Evolutionary conservation across 2,329 filamentous ascomycete species (phyloP).

Genomic region (Juglanconis oblonga): DNA sequence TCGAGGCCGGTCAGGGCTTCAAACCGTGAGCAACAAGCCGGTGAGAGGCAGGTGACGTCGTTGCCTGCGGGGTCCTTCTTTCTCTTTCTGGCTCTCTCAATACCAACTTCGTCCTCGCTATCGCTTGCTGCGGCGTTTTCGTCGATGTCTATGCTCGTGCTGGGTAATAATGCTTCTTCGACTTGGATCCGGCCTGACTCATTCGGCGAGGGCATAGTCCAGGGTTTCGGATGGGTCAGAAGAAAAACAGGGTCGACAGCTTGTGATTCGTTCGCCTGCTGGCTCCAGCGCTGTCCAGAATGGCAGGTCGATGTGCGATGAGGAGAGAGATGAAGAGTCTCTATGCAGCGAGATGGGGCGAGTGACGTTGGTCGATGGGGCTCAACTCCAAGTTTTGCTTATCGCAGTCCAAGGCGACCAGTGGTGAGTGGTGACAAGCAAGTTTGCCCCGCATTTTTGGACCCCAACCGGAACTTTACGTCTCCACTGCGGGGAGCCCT

Average conservation of each 20-base stretch:
- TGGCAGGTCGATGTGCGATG: neutral
- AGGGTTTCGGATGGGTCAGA: no score
- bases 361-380: neutral
- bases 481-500: no score
- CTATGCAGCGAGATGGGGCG: no score
- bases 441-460: slow-evolving; percentile 12
- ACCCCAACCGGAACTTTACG: slow-evolving; percentile 9
- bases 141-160: slow-evolving; percentile 11
- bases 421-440: neutral
- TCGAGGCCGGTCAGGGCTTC: slow-evolving; percentile 16
- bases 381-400: slow-evolving; percentile 1
- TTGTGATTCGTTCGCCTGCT: neutral
- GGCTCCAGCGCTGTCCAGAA: neutral
- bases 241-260: no score
- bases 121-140: slow-evolving; percentile 6
- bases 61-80: neutral
- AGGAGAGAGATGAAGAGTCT: no score
- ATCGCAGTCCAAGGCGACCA: neutral
- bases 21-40: slow-evolving; percentile 17
- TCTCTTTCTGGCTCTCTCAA: neutral
- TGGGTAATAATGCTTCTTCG: neutral
- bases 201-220: slow-evolving; percentile 13
- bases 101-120: neutral
- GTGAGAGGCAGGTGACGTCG: slow-evolving; percentile 15
- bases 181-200: slow-evolving; percentile 9